A percentile compares a stretch with the other conserved stretches of the same genome.
Evolutionary conservation across 352 stramenopile species (phyloP).

Genomic region (Blastocystis hominis): DNA sequence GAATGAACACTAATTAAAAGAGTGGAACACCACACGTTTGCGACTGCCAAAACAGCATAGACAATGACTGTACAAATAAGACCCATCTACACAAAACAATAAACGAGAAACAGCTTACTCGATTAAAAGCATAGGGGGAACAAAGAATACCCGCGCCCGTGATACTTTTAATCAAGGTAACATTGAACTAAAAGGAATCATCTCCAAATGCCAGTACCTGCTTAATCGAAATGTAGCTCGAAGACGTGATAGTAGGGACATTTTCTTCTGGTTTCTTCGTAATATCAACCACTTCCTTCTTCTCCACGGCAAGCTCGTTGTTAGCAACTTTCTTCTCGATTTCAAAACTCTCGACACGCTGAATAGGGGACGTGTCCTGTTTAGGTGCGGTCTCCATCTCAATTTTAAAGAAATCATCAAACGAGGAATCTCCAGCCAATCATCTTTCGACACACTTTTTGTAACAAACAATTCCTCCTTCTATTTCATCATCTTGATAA

Average conservation of each 20-base stretch:
- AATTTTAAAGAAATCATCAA: background rate
- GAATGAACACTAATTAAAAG: background rate
- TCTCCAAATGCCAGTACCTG: background rate
- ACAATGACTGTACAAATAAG: constrained; percentile 10
- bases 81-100: constrained; percentile 22
- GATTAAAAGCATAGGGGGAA: constrained; percentile 33
- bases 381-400: background rate
- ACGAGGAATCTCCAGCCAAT: background rate
- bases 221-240: constrained; percentile 1
- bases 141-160: constrained; percentile 37
- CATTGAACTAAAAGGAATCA: background rate
- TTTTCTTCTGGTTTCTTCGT: background rate
- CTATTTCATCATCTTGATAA: constrained; percentile 42
- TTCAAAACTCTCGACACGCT: constrained; percentile 18
- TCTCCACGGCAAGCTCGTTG: background rate
- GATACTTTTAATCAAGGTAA: constrained; percentile 12
- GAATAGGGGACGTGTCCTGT: background rate
- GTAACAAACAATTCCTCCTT: background rate
- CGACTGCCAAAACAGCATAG: background rate
- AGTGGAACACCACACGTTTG: background rate
- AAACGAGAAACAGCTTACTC: background rate
- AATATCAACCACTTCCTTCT: constrained; percentile 33
- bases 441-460: background rate
- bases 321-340: constrained; percentile 21
- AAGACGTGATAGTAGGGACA: background rate